phyloP scores from a whole-genome alignment of 2,329 filamentous ascomycete genomes.

The Phialemonium atrogriseum region DNA sequence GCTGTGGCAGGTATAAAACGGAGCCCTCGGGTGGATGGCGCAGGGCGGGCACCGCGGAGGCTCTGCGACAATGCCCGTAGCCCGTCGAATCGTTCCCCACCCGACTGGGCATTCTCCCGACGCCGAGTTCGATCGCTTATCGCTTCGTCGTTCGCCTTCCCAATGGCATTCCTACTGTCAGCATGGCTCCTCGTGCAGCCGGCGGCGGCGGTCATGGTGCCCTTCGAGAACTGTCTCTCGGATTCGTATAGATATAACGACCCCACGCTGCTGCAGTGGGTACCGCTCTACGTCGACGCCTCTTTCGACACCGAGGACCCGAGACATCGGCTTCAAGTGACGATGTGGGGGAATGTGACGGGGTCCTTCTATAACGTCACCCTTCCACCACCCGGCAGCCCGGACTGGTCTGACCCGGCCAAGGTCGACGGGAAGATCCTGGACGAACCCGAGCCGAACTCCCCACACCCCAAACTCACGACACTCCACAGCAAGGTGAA shows the following conservation, averaged over 20 bases:
- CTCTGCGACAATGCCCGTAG: no score
- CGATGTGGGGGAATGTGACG: constrained; percentile 84
- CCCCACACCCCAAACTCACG: constrained; percentile 48
- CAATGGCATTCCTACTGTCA: constrained; percentile 29
- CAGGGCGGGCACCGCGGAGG: no score
- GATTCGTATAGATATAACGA: constrained; percentile 47
- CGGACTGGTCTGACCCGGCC: constrained; percentile 54
- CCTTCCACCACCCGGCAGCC: constrained; percentile 52
- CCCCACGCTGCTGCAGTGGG: constrained; percentile 66
- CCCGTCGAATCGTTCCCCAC: no score
- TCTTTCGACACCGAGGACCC: constrained; percentile 55
- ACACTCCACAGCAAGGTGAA: constrained; percentile 66
- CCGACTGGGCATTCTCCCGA: not conserved
- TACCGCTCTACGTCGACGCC: constrained; percentile 67
- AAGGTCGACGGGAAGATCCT: constrained; percentile 69
- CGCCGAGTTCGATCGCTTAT: no score
- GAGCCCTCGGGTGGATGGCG: no score
- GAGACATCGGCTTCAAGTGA: constrained; percentile 63
- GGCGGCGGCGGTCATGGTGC: constrained; percentile 56
- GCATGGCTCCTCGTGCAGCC: constrained; percentile 30
- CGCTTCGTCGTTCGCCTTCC: constrained; percentile 4
- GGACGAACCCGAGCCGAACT: constrained; percentile 42
- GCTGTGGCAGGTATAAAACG: no score
- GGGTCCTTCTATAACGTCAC: constrained; percentile 52
- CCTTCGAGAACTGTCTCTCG: constrained; percentile 77